Conservation (phyloP, 441 rosid species). For the Pelargonium myrrhifolium region DNA sequence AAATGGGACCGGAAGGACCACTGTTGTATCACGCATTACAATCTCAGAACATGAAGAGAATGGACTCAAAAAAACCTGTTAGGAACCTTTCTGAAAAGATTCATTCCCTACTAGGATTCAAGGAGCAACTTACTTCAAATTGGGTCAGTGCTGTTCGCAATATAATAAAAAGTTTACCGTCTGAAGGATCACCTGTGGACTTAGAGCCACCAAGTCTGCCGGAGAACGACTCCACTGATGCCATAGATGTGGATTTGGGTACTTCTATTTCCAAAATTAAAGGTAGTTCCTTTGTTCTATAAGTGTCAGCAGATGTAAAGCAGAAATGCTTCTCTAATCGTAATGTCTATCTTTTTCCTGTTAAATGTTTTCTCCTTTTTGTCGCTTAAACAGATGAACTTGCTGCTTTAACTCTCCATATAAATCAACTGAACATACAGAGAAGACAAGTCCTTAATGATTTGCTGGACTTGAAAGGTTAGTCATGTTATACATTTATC, state of each 20-base stretch:
- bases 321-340: not conserved
- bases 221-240: not conserved
- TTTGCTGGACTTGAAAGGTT: slow-evolving; percentile 69
- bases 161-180: slow-evolving; percentile 32
- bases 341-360: not conserved
- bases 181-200: slow-evolving; percentile 17
- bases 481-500: slow-evolving; percentile 13
- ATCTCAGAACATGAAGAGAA: slow-evolving; percentile 19
- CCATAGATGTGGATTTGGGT: slow-evolving; percentile 26
- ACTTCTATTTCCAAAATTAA: slow-evolving; percentile 23
- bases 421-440: slow-evolving; percentile 41
- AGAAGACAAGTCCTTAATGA: slow-evolving; percentile 63
- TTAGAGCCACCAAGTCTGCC: slow-evolving; percentile 2
- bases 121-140: slow-evolving; percentile 45
- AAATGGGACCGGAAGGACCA: not conserved
- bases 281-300: slow-evolving; percentile 21
- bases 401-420: slow-evolving; percentile 27
- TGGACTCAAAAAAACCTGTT: slow-evolving; percentile 35
- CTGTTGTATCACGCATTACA: not conserved
- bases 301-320: not conserved
- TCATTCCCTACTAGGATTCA: slow-evolving; percentile 60
- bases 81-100: slow-evolving; percentile 41
- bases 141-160: slow-evolving; percentile 62
- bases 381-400: slow-evolving; percentile 40
- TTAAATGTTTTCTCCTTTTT: slow-evolving; percentile 14